phyloP scores from a whole-genome alignment of 1,284 basidiomycete species.

The Coriolopsis trogii region DNA sequence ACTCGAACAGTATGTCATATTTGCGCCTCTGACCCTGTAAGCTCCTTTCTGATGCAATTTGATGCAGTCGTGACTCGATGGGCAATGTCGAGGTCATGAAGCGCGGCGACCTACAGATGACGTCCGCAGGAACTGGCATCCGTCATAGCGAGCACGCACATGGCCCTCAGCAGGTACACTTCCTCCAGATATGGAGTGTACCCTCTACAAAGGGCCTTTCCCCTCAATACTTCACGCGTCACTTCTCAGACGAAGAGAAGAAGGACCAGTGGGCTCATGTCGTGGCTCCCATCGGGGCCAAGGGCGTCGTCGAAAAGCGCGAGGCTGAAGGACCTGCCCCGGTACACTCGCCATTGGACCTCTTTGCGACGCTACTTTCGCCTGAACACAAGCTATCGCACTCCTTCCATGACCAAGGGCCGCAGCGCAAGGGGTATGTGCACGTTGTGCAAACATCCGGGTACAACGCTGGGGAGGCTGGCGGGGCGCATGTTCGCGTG shows the following conservation, averaged over 20 bases:
- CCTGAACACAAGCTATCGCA: constrained; percentile 55
- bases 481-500: constrained; percentile 52
- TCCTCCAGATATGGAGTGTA: constrained; percentile 87
- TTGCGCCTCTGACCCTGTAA: no score
- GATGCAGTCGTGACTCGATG: constrained; percentile 80
- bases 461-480: constrained; percentile 59
- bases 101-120: constrained; percentile 90
- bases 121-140: constrained; percentile 87
- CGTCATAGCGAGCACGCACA: constrained; percentile 79
- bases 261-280: constrained; percentile 48
- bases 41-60: constrained; percentile 30
- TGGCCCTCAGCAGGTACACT: constrained; percentile 67
- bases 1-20: constrained; percentile 75
- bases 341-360: constrained; percentile 62
- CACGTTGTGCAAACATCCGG: constrained; percentile 79
- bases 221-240: constrained; percentile 85
- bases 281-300: constrained; percentile 5
- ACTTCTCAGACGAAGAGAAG: constrained; percentile 86
- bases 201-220: constrained; percentile 59
- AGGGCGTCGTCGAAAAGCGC: constrained; percentile 58
- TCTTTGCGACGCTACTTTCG: constrained; percentile 72
- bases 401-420: constrained; percentile 25
- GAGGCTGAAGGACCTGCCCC: constrained; percentile 77
- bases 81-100: constrained; percentile 87
- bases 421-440: constrained; percentile 49